Conservation (phyloP, 208 protist genomes). For the Crithidia fasciculata region DNA sequence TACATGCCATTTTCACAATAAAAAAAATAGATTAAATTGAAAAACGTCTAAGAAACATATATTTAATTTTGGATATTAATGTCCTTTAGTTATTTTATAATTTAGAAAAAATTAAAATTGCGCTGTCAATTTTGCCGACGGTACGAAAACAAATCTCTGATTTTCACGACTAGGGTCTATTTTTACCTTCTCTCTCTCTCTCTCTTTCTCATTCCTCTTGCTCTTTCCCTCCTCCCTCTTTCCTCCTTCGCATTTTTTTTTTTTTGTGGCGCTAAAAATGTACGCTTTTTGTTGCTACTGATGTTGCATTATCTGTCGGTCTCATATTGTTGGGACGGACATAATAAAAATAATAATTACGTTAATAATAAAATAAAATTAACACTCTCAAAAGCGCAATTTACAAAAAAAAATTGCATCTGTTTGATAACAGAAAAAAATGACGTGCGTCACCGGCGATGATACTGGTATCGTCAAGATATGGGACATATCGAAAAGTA, state of each 20-base stretch:
- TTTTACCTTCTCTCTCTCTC: not conserved
- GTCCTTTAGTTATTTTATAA: not conserved
- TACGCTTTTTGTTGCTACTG: not conserved
- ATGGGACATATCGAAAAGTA: constrained; percentile 82
- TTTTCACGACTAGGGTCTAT: not conserved
- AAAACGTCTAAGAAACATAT: not conserved
- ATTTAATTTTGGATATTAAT: not conserved
- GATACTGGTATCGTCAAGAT: constrained; percentile 86
- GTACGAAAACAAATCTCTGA: not conserved
- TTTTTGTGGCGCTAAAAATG: constrained; percentile 4
- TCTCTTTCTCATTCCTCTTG: not conserved
- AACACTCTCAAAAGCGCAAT: not conserved
- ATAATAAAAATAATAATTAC: no score
- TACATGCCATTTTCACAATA: not conserved
- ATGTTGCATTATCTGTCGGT: not conserved
- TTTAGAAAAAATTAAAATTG: not conserved
- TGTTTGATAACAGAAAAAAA: constrained; percentile 18
- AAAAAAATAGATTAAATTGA: not conserved
- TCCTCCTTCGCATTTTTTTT: constrained; percentile 2
- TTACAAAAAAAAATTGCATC: not conserved
- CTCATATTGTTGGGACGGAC: not conserved
- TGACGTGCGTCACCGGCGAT: constrained; percentile 86
- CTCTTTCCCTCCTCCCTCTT: not conserved
- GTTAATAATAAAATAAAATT: no score
- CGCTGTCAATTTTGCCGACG: not conserved